Evolutionary conservation across 805 yeast genomes (phyloP), one percentile per base, ranked within the genome.

Genomic region (Tetrapisispora iriomotensis): DNA sequence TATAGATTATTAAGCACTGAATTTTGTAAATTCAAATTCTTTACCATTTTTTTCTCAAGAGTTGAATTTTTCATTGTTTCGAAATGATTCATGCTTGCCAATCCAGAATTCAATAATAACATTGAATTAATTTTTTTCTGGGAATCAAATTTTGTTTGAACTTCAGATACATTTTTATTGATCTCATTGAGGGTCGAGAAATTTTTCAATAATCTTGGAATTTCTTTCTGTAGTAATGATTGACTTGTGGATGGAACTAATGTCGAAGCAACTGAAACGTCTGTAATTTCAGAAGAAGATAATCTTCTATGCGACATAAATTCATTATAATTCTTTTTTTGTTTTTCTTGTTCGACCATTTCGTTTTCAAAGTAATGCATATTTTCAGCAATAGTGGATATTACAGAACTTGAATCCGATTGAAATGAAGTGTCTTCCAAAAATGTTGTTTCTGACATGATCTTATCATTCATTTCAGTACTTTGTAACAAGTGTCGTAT

Each of bases 141-240:
- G 12, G 17, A 8, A n/a, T n/a, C n/a, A n/a, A 13, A 6, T 33
- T 23, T 24, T 33, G 9, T 33, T 28, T 20, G 10, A 14, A 14
- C 7, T 6, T 33, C 29, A 23, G 9, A 23, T 14, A 33, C 21
- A 12, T 3, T 23, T 4, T 24, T 15, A 33, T 33, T 33, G 5
- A 33, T 23, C 18, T 33, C 13, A 33, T 33, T 28, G 24, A 33
- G 12, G n/a, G 36, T 33, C 10, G 36, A 33, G 14, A 33, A 33
- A 17, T 33, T 33, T 17, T 81, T 44, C 70, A 79, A 64, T 48
- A 80, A 58, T 43, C 70, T 71, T 1, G 88, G 88, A 44, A 80
- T 55, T 51, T 79, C 83, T 36, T 77, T 81, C 3, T 79, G 53
- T n/a, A 80, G 61, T 8, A 81, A 71, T 0, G 82, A 70, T 44